These are phyloP conservation scores for Fusarium mundagurra DNA, from an alignment of 2,329 filamentous ascomycete genomes.

Conservation along the genomic window DNA sequence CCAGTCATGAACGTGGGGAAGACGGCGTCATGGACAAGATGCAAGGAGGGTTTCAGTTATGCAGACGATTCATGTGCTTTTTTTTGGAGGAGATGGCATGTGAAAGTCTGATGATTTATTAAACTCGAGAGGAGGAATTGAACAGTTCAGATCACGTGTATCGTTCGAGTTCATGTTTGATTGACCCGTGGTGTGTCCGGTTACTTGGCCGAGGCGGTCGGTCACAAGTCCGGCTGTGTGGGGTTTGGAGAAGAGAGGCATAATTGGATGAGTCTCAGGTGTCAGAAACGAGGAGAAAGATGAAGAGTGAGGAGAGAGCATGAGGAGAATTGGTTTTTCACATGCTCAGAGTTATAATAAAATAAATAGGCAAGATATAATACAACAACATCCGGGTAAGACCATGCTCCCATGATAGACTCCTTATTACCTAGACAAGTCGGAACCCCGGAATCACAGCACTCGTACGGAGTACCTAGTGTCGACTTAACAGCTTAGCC, in stretches of 20 bases:
- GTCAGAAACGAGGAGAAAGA: conserved; percentile 1
- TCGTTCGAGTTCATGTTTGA: neutral
- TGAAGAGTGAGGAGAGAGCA: neutral
- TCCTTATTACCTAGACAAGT: neutral
- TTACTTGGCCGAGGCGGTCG: conserved; percentile 32
- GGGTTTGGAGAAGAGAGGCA: conserved; percentile 23
- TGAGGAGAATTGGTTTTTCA: conserved; percentile 21
- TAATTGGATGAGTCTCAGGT: conserved; percentile 16
- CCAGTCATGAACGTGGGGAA: conserved; percentile 31
- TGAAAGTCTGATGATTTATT: conserved; percentile 16
- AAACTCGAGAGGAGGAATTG: neutral
- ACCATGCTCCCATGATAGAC: conserved; percentile 1
- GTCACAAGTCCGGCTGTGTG: conserved; percentile 35
- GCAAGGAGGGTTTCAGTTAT: conserved; percentile 3
- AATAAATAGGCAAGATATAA: neutral
- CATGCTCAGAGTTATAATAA: conserved; percentile 10
- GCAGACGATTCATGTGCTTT: conserved; percentile 26
- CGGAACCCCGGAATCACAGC: conserved; percentile 14
- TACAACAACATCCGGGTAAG: neutral
- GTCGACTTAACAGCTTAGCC: neutral
- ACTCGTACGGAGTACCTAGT: too few relatives aligned
- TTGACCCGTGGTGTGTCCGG: conserved; percentile 2
- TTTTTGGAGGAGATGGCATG: conserved; percentile 6
- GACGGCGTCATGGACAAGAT: conserved; percentile 18
- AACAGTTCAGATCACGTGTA: conserved; percentile 21